Evolutionary conservation across 1,284 basidiomycete species (phyloP), one percentile per base, ranked within the genome.

Genomic region (Somion occarium): DNA sequence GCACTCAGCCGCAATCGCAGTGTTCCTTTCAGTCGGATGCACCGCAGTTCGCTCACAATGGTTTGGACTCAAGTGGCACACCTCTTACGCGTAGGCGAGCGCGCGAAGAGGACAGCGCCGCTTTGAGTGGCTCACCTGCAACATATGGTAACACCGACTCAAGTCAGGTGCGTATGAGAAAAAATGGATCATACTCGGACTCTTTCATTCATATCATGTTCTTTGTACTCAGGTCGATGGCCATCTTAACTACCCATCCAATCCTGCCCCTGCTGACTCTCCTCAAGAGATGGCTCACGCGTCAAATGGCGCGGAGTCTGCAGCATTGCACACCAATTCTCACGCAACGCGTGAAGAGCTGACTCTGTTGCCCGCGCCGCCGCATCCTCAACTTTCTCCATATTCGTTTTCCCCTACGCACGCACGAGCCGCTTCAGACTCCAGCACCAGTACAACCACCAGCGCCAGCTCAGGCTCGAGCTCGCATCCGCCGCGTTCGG

Each of bases 401-500:
- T 60, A 61, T 51, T 52, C 56, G 19, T 59, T 52, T 53, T 59
- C 61, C 26, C 59, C 58, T 53, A 71, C 74, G 25, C 71, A 75
- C 59, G 70, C 76, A 1, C 67, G 71, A 41, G 77, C 74, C 34
- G 69, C 69, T 12, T 73, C 68, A 22, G 69, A 69, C 48, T 72
- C 72, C 18, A 66, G 46, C 42, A 53, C 71, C 1, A 52, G 46
- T 19, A 43, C 61, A 25, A 24, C 27, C 3, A 23, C 26, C 7
- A 46, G 18, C 39, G 19, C 25, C 13, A 23, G 59, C 26, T 44
- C 53, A 22, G 25, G 49, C 26, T 55, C 57, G 23, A 55, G 54
- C 27, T 68, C 72, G 12, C 73, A 79, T 56, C 73, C 70, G 5
- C 30, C 30, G 7, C 80, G 82, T 26, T 77, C 79, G 7, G 71